These are phyloP conservation scores for Gomphus sp. DNA, from an alignment of 1,284 basidiomycete species.

Conservation along the genomic window DNA sequence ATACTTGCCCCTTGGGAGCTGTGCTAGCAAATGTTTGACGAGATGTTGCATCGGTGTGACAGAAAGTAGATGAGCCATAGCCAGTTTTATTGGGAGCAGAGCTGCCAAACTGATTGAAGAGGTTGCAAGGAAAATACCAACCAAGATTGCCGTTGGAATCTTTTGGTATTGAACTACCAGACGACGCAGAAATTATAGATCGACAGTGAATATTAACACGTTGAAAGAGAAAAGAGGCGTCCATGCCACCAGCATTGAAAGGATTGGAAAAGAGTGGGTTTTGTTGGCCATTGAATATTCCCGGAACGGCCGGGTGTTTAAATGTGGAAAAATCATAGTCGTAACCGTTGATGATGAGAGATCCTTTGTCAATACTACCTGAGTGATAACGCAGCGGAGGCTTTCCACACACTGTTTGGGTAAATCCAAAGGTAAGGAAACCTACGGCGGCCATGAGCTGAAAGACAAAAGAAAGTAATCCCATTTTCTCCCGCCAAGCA, in stretches of 20 bases:
- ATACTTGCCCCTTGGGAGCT: slow-evolving; percentile 73
- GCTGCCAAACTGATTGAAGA: slow-evolving; percentile 69
- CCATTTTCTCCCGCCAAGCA: slow-evolving; percentile 98
- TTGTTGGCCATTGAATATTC: slow-evolving; percentile 63
- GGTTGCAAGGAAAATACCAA: slow-evolving; percentile 97
- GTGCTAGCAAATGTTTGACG: slow-evolving; percentile 40
- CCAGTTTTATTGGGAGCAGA: slow-evolving; percentile 55
- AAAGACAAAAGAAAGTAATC: slow-evolving; percentile 76
- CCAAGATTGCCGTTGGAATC: slow-evolving; percentile 46
- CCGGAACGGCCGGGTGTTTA: slow-evolving; percentile 63
- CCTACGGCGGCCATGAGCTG: slow-evolving; percentile 87
- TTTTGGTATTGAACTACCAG: slow-evolving; percentile 55
- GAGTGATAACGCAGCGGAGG: slow-evolving; percentile 75
- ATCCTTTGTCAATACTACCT: slow-evolving; percentile 69
- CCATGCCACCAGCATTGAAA: slow-evolving; percentile 77
- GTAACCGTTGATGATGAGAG: slow-evolving; percentile 89
- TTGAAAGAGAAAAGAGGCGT: slow-evolving; percentile 93
- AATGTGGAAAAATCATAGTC: slow-evolving; percentile 88
- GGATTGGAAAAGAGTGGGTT: slow-evolving; percentile 78
- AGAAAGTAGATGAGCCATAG: slow-evolving; percentile 57
- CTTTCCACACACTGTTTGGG: slow-evolving; percentile 84
- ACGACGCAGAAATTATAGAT: slow-evolving; percentile 64
- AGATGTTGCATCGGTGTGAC: slow-evolving; percentile 59
- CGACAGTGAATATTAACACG: slow-evolving; percentile 79
- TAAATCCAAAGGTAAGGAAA: slow-evolving; percentile 99